These are phyloP conservation scores for Bipolaris oryzae DNA, from an alignment of 2,329 filamentous ascomycete species.

Conservation along the genomic window DNA sequence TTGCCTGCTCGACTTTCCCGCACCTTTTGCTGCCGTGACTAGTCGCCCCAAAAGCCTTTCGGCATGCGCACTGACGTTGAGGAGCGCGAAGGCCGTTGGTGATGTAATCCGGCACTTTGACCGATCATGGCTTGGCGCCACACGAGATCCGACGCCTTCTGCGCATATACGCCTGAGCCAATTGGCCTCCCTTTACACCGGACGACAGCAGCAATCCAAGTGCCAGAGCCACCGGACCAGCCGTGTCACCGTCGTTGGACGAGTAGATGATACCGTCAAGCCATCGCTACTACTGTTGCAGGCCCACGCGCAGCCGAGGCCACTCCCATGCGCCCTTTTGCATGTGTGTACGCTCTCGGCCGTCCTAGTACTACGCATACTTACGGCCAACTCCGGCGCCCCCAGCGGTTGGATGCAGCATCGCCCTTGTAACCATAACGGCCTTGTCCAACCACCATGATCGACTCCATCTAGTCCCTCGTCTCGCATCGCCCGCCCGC, in stretches of 20 bases:
- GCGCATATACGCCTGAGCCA: not conserved
- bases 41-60: slow-evolving; percentile 15
- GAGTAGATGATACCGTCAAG: no score
- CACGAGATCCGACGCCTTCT: not conserved
- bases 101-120: slow-evolving; percentile 13
- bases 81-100: slow-evolving; percentile 11
- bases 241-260: no score
- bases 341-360: not conserved
- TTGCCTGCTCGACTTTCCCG: slow-evolving; percentile 4
- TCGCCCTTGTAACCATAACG: not conserved
- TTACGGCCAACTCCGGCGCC: not conserved
- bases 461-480: not conserved
- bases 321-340: not conserved
- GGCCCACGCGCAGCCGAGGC: not conserved
- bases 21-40: not conserved
- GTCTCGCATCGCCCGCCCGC: not conserved
- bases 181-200: no score
- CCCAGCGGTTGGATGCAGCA: not conserved
- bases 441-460: not conserved
- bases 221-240: no score
- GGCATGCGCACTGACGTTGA: slow-evolving; percentile 17
- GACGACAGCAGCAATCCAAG: no score
- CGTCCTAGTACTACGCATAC: not conserved
- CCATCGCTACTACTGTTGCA: no score
- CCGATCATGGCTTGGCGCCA: slow-evolving; percentile 1